Evolutionary conservation across 768 basidiomycete genomes (phyloP), one percentile per base, ranked within the genome.

Genomic region (Sporobolomyces roseus): DNA sequence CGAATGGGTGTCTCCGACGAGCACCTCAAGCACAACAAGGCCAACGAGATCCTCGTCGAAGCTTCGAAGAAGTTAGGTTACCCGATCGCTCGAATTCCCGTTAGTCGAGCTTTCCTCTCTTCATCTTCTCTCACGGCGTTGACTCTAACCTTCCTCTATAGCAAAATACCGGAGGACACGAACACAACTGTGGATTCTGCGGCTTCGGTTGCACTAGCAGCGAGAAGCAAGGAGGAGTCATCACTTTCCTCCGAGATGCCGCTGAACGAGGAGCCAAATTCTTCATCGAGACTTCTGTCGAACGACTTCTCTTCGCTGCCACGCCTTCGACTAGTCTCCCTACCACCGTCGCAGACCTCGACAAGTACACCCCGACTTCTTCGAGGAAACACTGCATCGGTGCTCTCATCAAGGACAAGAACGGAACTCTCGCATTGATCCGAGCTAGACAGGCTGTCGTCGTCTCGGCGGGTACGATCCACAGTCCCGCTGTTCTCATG

Each of bases 401-500:
- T 32, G 73, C 70, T 6, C 49, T 66, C n/a, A 36, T 74, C 43
- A 59, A 52, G 51, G n/a, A 58, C 25, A 32, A 54, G 35, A 38
- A 68, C 10, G 70, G 69, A 29, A 49, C 59, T 27, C 43, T 66
- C 36, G 53, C 65, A 13, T 13, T 75, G 50, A 19, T 67, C 12
- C 53, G 62, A 17, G 68, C 71, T 17, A 48, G 65, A 29, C 43
- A 73, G 65, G 62, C 63, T 0, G 75, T 75, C 13, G 73, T 78
- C 25, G 63, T 77, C 50, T 74, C 75, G 4, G 76, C 68, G 0
- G 77, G 77, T 0, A 65, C 72, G 13, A 53, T 77, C 48, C 74
- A 78, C 65, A 68, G 65, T 21, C 77, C 77, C 0, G 75, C 73
- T 1, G 59, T 78, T 23, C 64, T 78, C 19, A 59, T 77, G 35